Evolutionary conservation across 345 rosid genomes (phyloP).

Genomic region (Heritiera fomes): DNA sequence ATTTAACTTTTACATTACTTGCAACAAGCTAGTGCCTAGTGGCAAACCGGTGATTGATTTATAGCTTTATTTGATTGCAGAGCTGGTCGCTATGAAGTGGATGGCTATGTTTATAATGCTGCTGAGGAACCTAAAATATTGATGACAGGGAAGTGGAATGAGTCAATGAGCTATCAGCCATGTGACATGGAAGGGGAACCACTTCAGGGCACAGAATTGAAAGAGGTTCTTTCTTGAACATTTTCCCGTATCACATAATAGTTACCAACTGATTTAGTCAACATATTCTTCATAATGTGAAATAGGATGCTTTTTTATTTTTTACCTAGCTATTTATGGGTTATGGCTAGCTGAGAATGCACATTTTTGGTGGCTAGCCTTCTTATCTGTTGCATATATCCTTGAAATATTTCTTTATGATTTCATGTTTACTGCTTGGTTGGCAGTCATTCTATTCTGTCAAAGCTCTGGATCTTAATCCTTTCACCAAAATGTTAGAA

Average conservation of each 20-base stretch:
- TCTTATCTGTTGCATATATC: not conserved
- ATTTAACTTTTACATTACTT: constrained; percentile 9
- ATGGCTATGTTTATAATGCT: constrained; percentile 77
- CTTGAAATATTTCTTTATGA: not conserved
- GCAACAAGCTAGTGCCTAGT: not conserved
- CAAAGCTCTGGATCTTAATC: not conserved
- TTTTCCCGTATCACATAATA: not conserved
- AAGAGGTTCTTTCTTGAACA: constrained; percentile 48
- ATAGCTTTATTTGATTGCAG: constrained; percentile 37
- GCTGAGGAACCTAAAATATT: constrained; percentile 74
- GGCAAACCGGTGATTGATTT: not conserved
- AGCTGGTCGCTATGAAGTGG: constrained; percentile 86
- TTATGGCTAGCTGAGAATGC: not conserved
- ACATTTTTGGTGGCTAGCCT: not conserved
- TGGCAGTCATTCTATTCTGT: not conserved
- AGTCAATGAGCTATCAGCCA: constrained; percentile 76
- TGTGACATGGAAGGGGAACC: constrained; percentile 85
- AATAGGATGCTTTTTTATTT: not conserved
- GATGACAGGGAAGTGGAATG: constrained; percentile 88
- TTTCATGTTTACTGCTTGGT: constrained; percentile 5
- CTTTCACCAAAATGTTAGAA: not conserved
- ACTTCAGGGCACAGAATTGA: constrained; percentile 63
- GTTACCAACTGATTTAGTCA: not conserved
- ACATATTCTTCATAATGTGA: not conserved
- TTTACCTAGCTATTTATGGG: not conserved